Percentiles rank a stretch among this genome's conserved stretches.
Evolutionary conservation across 148 eudicot species (phyloP).

Genomic region (Arctostaphylos glauca): DNA sequence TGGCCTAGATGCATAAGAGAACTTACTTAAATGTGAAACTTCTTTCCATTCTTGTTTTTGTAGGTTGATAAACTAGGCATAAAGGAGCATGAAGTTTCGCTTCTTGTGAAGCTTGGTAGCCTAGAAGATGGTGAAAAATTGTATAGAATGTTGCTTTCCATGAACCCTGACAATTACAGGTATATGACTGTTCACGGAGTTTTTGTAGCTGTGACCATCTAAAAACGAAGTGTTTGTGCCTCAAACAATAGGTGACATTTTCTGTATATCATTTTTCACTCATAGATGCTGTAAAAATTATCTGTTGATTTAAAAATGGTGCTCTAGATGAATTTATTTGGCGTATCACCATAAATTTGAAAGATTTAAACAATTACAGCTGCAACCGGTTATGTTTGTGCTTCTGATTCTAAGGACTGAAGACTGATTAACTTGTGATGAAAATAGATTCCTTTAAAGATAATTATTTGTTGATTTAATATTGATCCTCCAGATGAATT

Average conservation of each 20-base stretch:
- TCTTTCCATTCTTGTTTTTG: conserved; percentile 13
- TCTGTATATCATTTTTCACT: not conserved
- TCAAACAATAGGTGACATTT: not conserved
- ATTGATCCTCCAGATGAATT: not conserved
- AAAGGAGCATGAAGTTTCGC: conserved; percentile 92
- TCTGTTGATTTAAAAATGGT: not conserved
- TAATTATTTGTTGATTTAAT: not conserved
- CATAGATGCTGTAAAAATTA: not conserved
- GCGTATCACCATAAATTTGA: not conserved
- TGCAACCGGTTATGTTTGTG: not conserved
- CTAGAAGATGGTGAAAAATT: conserved; percentile 71
- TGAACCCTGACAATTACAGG: conserved; percentile 99
- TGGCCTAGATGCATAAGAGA: not conserved
- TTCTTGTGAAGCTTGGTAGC: conserved; percentile 73
- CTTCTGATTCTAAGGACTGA: not conserved
- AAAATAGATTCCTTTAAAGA: not conserved
- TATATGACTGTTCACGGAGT: conserved; percentile 14
- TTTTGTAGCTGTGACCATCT: not conserved
- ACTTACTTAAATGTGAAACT: conserved; percentile 2
- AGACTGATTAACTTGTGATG: not conserved
- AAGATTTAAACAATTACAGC: not conserved
- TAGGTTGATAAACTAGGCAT: conserved; percentile 80
- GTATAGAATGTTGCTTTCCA: conserved; percentile 66
- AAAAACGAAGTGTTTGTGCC: not conserved
- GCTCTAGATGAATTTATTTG: not conserved